Percentiles rank a stretch among this genome's conserved stretches.
Evolutionary conservation across 75 land plant genomes (phyloP).

Genomic region (Larix kaempferi): DNA sequence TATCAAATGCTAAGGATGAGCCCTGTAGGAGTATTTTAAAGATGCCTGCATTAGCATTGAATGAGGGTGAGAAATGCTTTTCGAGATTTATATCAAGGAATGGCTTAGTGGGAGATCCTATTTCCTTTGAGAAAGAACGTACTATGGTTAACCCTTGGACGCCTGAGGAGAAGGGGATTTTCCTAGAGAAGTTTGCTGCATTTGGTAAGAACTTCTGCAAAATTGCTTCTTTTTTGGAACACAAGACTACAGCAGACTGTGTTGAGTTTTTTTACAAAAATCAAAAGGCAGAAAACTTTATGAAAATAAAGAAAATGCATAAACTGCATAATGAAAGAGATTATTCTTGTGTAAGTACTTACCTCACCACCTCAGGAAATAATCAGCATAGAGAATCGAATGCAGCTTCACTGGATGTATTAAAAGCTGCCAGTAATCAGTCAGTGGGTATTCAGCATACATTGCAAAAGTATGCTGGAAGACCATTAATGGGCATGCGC

Average conservation of each 20-base stretch:
- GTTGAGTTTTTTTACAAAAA: conserved; percentile 92
- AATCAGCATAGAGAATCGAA: conserved; percentile 46
- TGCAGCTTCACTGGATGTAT: conserved; percentile 52
- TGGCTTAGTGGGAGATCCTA: conserved; percentile 79
- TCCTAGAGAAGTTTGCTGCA: conserved; percentile 69
- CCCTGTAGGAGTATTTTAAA: conserved; percentile 38
- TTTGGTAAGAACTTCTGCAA: conserved; percentile 75
- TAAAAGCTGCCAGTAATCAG: conserved; percentile 43
- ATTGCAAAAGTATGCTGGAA: conserved; percentile 14
- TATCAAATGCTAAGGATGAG: conserved; percentile 32
- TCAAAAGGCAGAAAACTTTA: conserved; percentile 73
- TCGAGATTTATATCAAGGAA: conserved; percentile 58
- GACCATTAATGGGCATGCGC: conserved; percentile 11
- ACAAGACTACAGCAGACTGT: conserved; percentile 95
- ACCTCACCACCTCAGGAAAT: conserved; percentile 56
- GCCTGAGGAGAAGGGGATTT: conserved; percentile 62
- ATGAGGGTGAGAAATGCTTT: conserved; percentile 43
- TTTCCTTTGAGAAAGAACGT: conserved; percentile 78
- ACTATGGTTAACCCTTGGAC: conserved; percentile 80
- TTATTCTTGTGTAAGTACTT: conserved; percentile 33
- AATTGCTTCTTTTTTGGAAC: conserved; percentile 69
- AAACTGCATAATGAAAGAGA: conserved; percentile 51
- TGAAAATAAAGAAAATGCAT: conserved; percentile 44
- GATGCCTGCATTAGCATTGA: conserved; percentile 85
- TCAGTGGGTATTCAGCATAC: conserved; percentile 6